phyloP scores from a whole-genome alignment of 169 alveolate species.

The Plasmodium chabaudi region DNA sequence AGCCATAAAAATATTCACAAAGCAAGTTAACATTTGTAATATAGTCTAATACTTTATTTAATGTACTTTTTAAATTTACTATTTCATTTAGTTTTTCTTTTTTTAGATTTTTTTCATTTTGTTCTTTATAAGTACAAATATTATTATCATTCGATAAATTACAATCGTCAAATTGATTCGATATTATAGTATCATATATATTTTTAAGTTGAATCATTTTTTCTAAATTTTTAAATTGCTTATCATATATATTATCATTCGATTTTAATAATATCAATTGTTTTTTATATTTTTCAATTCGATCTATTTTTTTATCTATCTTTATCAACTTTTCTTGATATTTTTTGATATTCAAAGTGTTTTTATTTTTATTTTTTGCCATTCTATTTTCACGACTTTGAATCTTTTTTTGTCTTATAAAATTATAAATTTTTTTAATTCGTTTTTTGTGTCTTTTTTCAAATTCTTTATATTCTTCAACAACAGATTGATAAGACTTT shows the following conservation, averaged over 20 bases:
- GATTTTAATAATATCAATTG: slow-evolving; percentile 18
- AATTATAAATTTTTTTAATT: slow-evolving; percentile 24
- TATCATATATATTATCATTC: slow-evolving; percentile 14
- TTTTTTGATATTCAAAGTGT: neutral
- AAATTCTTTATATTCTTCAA: neutral
- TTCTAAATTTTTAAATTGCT: slow-evolving; percentile 20
- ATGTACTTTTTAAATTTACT: neutral
- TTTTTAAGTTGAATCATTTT: slow-evolving; percentile 32
- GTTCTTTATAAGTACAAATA: slow-evolving; percentile 5
- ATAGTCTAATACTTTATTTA: slow-evolving; percentile 6
- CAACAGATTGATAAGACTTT: too few relatives aligned
- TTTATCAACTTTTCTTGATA: slow-evolving; percentile 12
- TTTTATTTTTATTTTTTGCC: slow-evolving; percentile 3
- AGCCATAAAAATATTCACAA: slow-evolving; percentile 5
- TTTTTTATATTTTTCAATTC: slow-evolving; percentile 25
- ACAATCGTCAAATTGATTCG: neutral
- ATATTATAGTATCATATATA: slow-evolving; percentile 19
- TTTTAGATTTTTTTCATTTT: neutral
- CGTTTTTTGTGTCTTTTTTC: neutral
- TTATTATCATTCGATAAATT: neutral
- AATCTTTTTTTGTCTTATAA: slow-evolving; percentile 17
- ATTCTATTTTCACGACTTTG: neutral
- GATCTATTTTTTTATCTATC: slow-evolving; percentile 35
- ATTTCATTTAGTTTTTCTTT: slow-evolving; percentile 14
- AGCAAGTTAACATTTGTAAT: neutral